Conservation (phyloP, 2,329 filamentous ascomycete genomes). For the Penicillium sp. region DNA sequence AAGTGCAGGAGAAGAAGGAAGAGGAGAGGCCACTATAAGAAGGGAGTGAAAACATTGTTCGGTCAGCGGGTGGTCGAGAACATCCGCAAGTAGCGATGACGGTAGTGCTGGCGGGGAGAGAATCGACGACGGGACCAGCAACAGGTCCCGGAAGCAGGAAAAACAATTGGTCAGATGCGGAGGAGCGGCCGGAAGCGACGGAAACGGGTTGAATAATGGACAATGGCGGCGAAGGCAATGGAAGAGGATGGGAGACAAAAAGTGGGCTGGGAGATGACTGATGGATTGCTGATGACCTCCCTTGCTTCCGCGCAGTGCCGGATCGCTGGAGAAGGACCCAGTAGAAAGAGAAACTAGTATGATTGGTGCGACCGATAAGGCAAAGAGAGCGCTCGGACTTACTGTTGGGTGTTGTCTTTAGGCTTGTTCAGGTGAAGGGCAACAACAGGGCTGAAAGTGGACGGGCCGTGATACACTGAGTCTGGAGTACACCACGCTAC, state of each 20-base stretch:
- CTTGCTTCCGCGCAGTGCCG: constrained; percentile 31
- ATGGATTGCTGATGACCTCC: constrained; percentile 27
- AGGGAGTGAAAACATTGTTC: constrained; percentile 23
- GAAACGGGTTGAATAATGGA: constrained; percentile 29
- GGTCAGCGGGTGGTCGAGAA: constrained; percentile 29
- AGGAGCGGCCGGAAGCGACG: constrained; percentile 30
- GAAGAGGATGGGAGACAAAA: constrained; percentile 1
- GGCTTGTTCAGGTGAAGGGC: constrained; percentile 12
- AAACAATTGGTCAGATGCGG: constrained; percentile 26
- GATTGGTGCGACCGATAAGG: constrained; percentile 8
- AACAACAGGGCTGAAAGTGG: constrained; percentile 16
- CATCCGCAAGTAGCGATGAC: constrained; percentile 20
- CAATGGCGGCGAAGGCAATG: constrained; percentile 16
- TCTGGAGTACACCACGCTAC: neutral
- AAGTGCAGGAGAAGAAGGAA: constrained; percentile 12
- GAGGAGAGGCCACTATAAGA: constrained; percentile 30
- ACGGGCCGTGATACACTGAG: neutral
- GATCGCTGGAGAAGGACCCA: constrained; percentile 10
- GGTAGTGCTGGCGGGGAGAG: constrained; percentile 5
- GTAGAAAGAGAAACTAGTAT: constrained; percentile 4
- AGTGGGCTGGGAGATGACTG: constrained; percentile 24
- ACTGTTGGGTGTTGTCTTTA: constrained; percentile 15
- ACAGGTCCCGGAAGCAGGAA: constrained; percentile 15
- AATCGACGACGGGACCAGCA: constrained; percentile 19
- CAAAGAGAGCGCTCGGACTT: constrained; percentile 9